phyloP scores from a whole-genome alignment of 352 stramenopile species.

The Phytopythium kandeliae region DNA sequence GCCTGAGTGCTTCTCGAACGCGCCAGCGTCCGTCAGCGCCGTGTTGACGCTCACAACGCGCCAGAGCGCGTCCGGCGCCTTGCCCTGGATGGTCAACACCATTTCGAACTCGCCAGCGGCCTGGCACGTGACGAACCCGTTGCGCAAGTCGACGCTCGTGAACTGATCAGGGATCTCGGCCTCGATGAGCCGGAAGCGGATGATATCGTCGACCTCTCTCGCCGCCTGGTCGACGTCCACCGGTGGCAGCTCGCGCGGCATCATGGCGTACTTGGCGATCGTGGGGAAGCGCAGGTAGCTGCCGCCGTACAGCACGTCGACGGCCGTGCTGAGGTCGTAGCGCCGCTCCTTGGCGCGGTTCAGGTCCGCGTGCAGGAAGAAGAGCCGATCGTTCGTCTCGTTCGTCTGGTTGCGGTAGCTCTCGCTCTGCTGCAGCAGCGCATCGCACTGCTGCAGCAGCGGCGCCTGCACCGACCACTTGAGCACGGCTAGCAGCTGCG shows the following conservation, averaged over 20 bases:
- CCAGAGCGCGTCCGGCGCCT: slow-evolving; percentile 70
- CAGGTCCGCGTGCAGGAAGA: slow-evolving; percentile 82
- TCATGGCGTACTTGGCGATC: slow-evolving; percentile 70
- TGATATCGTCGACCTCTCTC: slow-evolving; percentile 68
- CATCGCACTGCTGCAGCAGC: slow-evolving; percentile 67
- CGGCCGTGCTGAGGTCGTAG: slow-evolving; percentile 77
- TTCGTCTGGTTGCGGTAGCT: slow-evolving; percentile 70
- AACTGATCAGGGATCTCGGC: slow-evolving; percentile 74
- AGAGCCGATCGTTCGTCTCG: slow-evolving; percentile 80
- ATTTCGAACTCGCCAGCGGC: slow-evolving; percentile 82
- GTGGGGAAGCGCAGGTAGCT: slow-evolving; percentile 72
- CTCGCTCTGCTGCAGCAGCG: slow-evolving; percentile 49
- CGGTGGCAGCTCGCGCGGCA: slow-evolving; percentile 53
- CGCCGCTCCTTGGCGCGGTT: slow-evolving; percentile 73
- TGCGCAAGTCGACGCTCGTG: slow-evolving; percentile 70
- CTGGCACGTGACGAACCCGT: slow-evolving; percentile 72
- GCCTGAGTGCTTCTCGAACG: slow-evolving; percentile 51
- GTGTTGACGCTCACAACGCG: slow-evolving; percentile 79
- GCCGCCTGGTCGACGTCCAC: slow-evolving; percentile 55
- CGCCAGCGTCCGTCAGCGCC: slow-evolving; percentile 50
- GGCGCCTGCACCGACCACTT: slow-evolving; percentile 86
- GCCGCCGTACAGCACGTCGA: slow-evolving; percentile 75
- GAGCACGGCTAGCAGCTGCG: slow-evolving; percentile 69
- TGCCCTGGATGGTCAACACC: slow-evolving; percentile 76
- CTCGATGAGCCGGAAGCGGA: slow-evolving; percentile 80